Conservation (phyloP, 75 land plant genomes). For the Cupressus sempervirens region DNA sequence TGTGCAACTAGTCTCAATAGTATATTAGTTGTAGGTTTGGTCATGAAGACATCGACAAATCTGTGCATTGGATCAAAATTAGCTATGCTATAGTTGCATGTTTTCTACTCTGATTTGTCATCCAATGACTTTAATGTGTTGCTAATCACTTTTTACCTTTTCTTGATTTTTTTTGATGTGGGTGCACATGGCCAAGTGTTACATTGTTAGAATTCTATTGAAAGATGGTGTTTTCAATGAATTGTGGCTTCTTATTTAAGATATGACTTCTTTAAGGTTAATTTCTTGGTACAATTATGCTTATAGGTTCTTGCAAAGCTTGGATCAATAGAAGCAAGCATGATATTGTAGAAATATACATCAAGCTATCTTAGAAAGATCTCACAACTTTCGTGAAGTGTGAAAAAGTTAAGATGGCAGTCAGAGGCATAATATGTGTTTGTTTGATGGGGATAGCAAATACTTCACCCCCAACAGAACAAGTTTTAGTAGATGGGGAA, state of each 20-base stretch:
- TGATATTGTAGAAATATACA: constrained; percentile 3
- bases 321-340: constrained; percentile 13
- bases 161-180: background rate
- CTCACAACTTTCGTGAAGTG: background rate
- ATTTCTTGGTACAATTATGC: background rate
- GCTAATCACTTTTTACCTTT: background rate
- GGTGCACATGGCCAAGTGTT: background rate
- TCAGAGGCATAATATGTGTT: constrained; percentile 5
- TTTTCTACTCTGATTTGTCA: constrained; percentile 18
- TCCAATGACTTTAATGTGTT: constrained; percentile 28
- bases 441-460: constrained; percentile 7
- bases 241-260: background rate
- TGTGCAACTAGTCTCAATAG: constrained; percentile 18
- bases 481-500: constrained; percentile 5
- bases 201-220: background rate
- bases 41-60: background rate
- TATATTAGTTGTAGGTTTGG: background rate
- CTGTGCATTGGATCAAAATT: background rate
- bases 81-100: constrained; percentile 13
- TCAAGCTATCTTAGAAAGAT: constrained; percentile 3
- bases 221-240: background rate
- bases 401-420: constrained; percentile 2
- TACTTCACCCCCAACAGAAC: background rate
- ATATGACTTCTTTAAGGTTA: background rate
- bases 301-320: constrained; percentile 6